These are phyloP conservation scores for Coelastrella sp. DNA, from an alignment of 139 green algal genomes.

Conservation along the genomic window DNA sequence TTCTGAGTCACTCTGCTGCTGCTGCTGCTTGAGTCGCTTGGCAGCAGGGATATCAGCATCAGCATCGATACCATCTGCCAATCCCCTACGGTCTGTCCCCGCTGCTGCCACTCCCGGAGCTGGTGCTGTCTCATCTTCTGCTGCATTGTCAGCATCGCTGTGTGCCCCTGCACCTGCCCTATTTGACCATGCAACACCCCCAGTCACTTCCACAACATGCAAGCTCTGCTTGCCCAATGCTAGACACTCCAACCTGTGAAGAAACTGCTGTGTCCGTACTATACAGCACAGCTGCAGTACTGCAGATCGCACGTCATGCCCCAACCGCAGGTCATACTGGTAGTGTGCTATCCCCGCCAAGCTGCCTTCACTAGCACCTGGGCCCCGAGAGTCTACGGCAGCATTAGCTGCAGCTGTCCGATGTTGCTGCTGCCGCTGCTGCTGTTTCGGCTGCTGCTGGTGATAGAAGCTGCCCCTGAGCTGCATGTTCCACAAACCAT, in stretches of 20 bases:
- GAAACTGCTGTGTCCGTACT: constrained; percentile 44
- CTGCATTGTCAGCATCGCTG: background rate
- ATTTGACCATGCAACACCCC: background rate
- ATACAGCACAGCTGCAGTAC: constrained; percentile 39
- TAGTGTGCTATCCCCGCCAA: background rate
- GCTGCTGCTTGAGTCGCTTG: constrained; percentile 28
- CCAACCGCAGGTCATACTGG: constrained; percentile 7
- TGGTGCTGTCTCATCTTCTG: background rate
- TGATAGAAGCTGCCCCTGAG: constrained; percentile 16
- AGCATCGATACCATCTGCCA: background rate
- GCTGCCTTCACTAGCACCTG: too few relatives aligned
- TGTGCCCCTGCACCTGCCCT: background rate
- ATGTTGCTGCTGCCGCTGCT: constrained; percentile 27
- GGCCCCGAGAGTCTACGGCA: too few relatives aligned
- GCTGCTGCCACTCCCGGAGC: constrained; percentile 22
- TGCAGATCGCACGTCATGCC: constrained; percentile 20
- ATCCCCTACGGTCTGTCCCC: background rate
- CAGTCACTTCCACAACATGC: background rate
- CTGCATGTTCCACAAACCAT: constrained; percentile 32
- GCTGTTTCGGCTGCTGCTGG: background rate
- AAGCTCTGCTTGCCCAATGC: constrained; percentile 5
- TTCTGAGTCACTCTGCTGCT: background rate
- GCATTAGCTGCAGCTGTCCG: too few relatives aligned
- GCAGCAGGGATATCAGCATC: constrained; percentile 4
- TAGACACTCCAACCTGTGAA: background rate